Conservation (phyloP, 257 asterid genomes). For the Solanum appendiculatum region DNA sequence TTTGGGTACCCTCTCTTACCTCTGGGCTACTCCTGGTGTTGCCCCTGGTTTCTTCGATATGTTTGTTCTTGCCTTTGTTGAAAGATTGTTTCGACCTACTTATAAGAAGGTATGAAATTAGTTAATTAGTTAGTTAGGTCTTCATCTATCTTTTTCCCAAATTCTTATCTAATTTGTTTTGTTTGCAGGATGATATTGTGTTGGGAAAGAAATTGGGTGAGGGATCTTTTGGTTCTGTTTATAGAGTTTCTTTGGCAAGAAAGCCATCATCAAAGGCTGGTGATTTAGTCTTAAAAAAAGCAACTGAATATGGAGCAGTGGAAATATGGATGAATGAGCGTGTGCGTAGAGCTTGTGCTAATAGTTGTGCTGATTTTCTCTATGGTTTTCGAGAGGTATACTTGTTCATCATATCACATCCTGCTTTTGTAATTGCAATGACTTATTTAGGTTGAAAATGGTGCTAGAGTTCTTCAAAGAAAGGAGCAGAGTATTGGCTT, state of each 20-base stretch:
- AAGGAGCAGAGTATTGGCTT: conserved; percentile 83
- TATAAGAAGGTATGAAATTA: conserved; percentile 51
- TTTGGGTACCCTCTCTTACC: conserved; percentile 71
- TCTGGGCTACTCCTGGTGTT: conserved; percentile 99
- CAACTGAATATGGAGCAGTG: conserved; percentile 95
- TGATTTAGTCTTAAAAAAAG: conserved; percentile 79
- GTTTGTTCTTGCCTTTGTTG: conserved; percentile 91
- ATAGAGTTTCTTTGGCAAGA: conserved; percentile 53
- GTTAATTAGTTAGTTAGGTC: background rate
- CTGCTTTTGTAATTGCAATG: background rate
- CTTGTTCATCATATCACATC: background rate
- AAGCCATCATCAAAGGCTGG: conserved; percentile 53
- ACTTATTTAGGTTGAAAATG: background rate
- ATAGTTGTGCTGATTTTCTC: conserved; percentile 90
- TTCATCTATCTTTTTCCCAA: background rate
- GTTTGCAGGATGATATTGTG: conserved; percentile 76
- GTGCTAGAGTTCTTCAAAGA: conserved; percentile 70
- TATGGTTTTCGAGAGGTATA: conserved; percentile 87
- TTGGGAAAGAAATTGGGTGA: conserved; percentile 94
- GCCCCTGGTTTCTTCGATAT: conserved; percentile 99
- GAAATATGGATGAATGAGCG: conserved; percentile 99
- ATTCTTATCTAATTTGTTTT: background rate
- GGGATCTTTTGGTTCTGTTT: conserved; percentile 88
- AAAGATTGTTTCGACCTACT: conserved; percentile 63
- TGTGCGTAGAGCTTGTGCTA: conserved; percentile 87